Base-by-base conservation (phyloP, 2,329 filamentous ascomycete genomes). In the Xylogone sp. region DNA sequence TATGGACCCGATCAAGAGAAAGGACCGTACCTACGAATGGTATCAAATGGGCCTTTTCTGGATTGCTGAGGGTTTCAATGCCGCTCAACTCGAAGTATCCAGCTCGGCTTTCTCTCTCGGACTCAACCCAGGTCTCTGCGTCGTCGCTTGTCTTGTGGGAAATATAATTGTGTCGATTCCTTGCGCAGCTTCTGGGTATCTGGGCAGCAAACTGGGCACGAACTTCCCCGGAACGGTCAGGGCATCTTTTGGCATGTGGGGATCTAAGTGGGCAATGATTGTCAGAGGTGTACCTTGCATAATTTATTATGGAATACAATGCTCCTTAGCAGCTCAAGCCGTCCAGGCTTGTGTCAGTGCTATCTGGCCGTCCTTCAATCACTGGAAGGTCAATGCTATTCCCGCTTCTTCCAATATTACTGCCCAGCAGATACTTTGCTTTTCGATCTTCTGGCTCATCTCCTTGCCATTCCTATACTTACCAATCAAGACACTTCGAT, bases 121-220 rank as follows among this genome's bases (percentile, higher is more conserved):
- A 16, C 49, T 64, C 34, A 61, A 57, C 45, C 58, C 59, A 12
- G 59, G 58, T 2, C 21, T 59, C 10, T 55, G 59, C 12, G 56
- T 62, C 19, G 43, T 48, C 18, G 59, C 60, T 24, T 81, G 79
- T 45, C 70, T 81, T 44, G 77, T 85, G 16, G 84, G 84, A 42
- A 75, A 78, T 24, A 69, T 79, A 13, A 81, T 81, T 55, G 80
- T 83, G 19, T 77, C 80, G 19, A 72, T 82, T 4, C 68, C 71
- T 10, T 69, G 73, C 51, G 70, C 73, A 42, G 61, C 73, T 8
- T 74, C 75, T 60, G 72, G 72, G 6, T 71, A 72, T 34, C 70
- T 73, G 22, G 72, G 73, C 18, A 69, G 72, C 21, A 69, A 70
- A 47, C 64, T 75, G 34, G 72, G 75, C 46, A 65, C 75, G 10